Evolutionary conservation across 768 basidiomycete genomes (phyloP).

Genomic region (Lactarius sanguifluus): DNA sequence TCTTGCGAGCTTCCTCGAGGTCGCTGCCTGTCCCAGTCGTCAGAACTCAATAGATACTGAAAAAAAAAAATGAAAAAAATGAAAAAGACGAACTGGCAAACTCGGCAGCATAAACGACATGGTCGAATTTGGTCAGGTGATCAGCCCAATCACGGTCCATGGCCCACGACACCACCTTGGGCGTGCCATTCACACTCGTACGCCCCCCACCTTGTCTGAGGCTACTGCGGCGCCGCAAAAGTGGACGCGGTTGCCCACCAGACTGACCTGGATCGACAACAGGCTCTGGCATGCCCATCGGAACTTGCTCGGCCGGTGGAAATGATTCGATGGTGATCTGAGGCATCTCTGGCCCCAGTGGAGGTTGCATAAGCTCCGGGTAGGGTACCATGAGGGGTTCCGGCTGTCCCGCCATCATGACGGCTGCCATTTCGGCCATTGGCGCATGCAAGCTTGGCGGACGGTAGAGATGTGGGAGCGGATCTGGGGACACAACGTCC

Average conservation of each 20-base stretch:
- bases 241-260: slow-evolving; percentile 31
- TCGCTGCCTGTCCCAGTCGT: slow-evolving; percentile 47
- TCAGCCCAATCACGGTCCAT: slow-evolving; percentile 61
- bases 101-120: slow-evolving; percentile 43
- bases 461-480: slow-evolving; percentile 49
- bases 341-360: background rate
- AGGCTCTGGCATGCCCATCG: background rate
- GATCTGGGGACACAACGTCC: slow-evolving; percentile 43
- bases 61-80: too few species aligned
- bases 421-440: slow-evolving; percentile 26
- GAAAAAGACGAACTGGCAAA: slow-evolving; percentile 37
- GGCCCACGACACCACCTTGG: slow-evolving; percentile 75
- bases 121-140: slow-evolving; percentile 51
- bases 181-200: slow-evolving; percentile 49
- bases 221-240: slow-evolving; percentile 58
- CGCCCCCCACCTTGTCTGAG: slow-evolving; percentile 48
- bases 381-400: slow-evolving; percentile 11
- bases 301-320: background rate
- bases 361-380: background rate
- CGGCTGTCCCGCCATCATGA: slow-evolving; percentile 20
- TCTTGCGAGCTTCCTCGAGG: slow-evolving; percentile 56
- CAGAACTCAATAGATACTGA: background rate
- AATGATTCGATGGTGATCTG: slow-evolving; percentile 12
- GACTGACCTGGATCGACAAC: slow-evolving; percentile 30
- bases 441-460: slow-evolving; percentile 32